Conservation (phyloP, 306 rosid genomes). For the Vachellia pachyceras region DNA sequence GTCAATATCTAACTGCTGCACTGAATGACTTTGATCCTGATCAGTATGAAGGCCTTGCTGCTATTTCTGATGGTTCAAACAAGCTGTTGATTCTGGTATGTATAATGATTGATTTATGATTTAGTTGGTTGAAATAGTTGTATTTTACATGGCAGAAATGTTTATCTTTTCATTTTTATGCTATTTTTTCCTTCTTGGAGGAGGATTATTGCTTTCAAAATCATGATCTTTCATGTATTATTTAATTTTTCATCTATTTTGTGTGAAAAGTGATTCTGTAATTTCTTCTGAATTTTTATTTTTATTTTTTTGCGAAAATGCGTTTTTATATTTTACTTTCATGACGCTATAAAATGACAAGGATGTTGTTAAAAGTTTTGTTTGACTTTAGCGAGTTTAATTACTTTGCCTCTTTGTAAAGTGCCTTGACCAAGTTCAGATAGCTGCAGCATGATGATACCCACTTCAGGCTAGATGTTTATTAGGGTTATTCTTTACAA, state of each 20-base stretch:
- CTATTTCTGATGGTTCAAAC: constrained; percentile 87
- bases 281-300: neutral
- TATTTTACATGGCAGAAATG: constrained; percentile 1
- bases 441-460: neutral
- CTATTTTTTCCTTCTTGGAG: neutral
- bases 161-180: neutral
- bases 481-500: constrained; percentile 6
- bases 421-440: constrained; percentile 24
- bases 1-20: constrained; percentile 85
- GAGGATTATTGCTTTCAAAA: constrained; percentile 17
- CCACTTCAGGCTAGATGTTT: neutral
- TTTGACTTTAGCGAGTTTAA: constrained; percentile 6
- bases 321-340: neutral
- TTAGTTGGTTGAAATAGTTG: neutral
- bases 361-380: neutral
- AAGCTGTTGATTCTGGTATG: constrained; percentile 91
- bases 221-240: constrained; percentile 3
- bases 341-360: neutral
- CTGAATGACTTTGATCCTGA: constrained; percentile 78
- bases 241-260: neutral
- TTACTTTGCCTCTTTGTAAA: constrained; percentile 13
- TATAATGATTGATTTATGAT: neutral
- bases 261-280: constrained; percentile 6
- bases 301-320: no score
- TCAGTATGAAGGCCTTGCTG: constrained; percentile 84